phyloP scores from a whole-genome alignment of 2,329 filamentous ascomycete species.

The Cercospora canescens region DNA sequence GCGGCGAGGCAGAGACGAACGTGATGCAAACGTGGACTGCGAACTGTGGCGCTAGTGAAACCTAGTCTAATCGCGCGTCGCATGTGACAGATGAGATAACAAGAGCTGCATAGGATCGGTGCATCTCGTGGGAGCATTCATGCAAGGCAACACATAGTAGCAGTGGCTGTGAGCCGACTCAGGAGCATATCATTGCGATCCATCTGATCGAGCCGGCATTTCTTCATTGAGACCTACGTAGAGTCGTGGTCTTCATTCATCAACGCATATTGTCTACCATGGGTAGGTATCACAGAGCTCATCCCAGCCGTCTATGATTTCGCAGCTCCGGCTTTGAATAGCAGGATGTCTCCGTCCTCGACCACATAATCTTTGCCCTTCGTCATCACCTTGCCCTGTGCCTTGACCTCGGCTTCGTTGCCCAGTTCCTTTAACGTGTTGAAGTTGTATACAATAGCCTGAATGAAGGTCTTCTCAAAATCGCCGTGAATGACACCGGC shows the following conservation, averaged over 20 bases:
- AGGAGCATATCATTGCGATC: background rate
- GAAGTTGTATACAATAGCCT: slow-evolving; percentile 93
- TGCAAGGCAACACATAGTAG: background rate
- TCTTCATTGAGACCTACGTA: slow-evolving; percentile 13
- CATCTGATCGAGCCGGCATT: background rate
- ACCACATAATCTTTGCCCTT: slow-evolving; percentile 98
- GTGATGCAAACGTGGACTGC: background rate
- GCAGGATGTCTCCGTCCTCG: slow-evolving; percentile 76
- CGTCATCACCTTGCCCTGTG: slow-evolving; percentile 95
- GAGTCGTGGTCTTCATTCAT: slow-evolving; percentile 12
- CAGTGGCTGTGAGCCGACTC: background rate
- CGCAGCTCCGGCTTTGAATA: slow-evolving; percentile 87
- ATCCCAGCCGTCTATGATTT: slow-evolving; percentile 49
- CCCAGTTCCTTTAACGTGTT: slow-evolving; percentile 77
- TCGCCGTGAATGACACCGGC: slow-evolving; percentile 98
- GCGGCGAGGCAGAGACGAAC: background rate
- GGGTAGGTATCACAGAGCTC: background rate
- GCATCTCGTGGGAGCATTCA: background rate
- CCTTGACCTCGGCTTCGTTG: slow-evolving; percentile 83
- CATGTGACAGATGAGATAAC: background rate
- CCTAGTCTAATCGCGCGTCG: slow-evolving; percentile 2
- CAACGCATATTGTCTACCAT: slow-evolving; percentile 8
- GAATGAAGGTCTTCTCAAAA: slow-evolving; percentile 99
- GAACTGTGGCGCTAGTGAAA: background rate
- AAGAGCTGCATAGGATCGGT: background rate